Base-by-base conservation (phyloP, 73 alveolate species). In the Paramecium bursaria region DNA sequence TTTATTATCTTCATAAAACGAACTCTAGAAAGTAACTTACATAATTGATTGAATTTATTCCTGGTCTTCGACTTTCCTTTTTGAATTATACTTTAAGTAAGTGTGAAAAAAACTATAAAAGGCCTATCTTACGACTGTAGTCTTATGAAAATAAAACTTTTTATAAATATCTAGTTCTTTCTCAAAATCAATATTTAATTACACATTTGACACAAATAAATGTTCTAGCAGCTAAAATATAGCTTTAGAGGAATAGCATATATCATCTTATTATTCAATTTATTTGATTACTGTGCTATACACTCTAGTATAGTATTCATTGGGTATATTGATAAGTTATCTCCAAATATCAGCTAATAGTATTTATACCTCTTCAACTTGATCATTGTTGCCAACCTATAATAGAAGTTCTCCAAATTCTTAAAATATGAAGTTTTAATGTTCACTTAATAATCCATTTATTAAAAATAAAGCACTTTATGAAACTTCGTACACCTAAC, bases 261-360 rank as follows among this genome's bases (percentile, higher is more conserved):
- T 35, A 67, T 67, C 82, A 67, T 67, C 82, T 42, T 35, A 31
- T 67, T 42, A 39, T 15, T 67, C 21, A 21, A 67, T 17, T 67
- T 67, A 67, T 7, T 35, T 15, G 60, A 67, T 31, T 11, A 47
- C 27, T 39, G 44, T 67, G 2, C 26, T 7, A 42, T 67, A 67
- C 15, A 67, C 82, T 30, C 14, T n/a, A 15, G 15, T 31, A 42
- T 10, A 67, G 44, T 67, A 67, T 25, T 67, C 35, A 2, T 25
- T 11, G 22, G 46, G 46, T 42, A 33, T 25, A 3, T 6, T 30
- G 33, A 67, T n/a, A 3, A 67, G 44, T 67, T 35, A 53, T 15
- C 44, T 39, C 82, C 82, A 67, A n/a, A 67, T 67, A 67, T 67
- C 82, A 25, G 82, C 82, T 19, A 67, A 67, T 39, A 67, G 44